A percentile compares a stretch with the other conserved stretches of the same genome.
Conservation (phyloP, 2,329 filamentous ascomycete species). For the Gnomoniopsis sp. region DNA sequence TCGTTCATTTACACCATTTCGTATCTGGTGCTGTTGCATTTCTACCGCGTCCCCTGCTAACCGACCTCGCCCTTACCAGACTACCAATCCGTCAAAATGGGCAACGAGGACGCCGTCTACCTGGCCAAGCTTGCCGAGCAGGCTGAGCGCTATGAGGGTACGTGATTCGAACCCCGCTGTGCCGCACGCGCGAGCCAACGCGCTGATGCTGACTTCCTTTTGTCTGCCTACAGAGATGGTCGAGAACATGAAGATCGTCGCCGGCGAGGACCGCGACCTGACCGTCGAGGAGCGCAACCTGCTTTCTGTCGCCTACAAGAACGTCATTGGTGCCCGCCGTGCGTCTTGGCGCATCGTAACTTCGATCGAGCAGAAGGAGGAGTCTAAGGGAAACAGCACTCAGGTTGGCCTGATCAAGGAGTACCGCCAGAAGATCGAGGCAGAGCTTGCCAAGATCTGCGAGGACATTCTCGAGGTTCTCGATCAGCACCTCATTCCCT, state of each 20-base stretch:
- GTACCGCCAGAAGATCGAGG: slow-evolving; percentile 98
- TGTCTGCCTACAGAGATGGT: slow-evolving; percentile 75
- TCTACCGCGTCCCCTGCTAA: slow-evolving; percentile 22
- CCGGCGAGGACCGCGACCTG: slow-evolving; percentile 78
- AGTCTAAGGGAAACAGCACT: slow-evolving; percentile 93
- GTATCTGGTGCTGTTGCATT: slow-evolving; percentile 18
- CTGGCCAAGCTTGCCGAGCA: slow-evolving; percentile 99
- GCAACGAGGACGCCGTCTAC: slow-evolving; percentile 99
- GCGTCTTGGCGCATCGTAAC: slow-evolving; percentile 98
- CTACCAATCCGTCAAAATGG: slow-evolving; percentile 67
- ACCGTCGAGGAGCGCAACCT: slow-evolving; percentile 97
- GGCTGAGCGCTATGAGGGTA: slow-evolving; percentile 99
- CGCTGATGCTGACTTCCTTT: neutral
- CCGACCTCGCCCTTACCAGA: slow-evolving; percentile 17
- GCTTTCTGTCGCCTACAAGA: slow-evolving; percentile 97
- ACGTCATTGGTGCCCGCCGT: slow-evolving; percentile 94
- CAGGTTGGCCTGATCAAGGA: slow-evolving; percentile 93
- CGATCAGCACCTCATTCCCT: slow-evolving; percentile 90
- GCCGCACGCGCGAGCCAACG: slow-evolving; percentile 17
- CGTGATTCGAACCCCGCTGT: slow-evolving; percentile 29
- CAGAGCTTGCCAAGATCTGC: slow-evolving; percentile 95
- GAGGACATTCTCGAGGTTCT: slow-evolving; percentile 95
- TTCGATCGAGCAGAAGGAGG: slow-evolving; percentile 99
- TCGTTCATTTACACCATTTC: slow-evolving; percentile 1
- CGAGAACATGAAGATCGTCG: slow-evolving; percentile 99